Evolutionary conservation across 1,284 basidiomycete genomes (phyloP).

Genomic region (Austroboletus novae-zelandiae): DNA sequence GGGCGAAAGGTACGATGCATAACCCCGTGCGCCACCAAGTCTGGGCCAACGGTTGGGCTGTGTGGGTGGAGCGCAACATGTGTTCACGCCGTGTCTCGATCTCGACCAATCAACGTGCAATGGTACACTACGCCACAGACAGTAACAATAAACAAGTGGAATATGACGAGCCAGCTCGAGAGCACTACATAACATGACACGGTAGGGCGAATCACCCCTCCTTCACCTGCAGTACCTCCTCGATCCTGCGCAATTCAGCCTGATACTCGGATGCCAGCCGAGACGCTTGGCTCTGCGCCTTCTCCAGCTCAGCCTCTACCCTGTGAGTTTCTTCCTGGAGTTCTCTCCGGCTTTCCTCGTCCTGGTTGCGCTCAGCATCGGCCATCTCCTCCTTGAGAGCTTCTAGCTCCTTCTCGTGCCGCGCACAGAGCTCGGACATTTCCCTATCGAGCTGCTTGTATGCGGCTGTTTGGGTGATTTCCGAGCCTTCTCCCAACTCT

Average conservation of each 20-base stretch:
- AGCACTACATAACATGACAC: constrained; percentile 25
- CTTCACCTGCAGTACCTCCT: constrained; percentile 33
- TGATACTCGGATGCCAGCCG: constrained; percentile 35
- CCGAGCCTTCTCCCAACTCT: constrained; percentile 37
- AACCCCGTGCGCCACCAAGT: no score
- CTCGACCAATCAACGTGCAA: constrained; percentile 9
- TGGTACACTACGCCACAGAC: constrained; percentile 1
- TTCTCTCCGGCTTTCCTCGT: constrained; percentile 31
- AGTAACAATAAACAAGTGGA: constrained; percentile 15
- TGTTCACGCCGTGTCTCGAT: constrained; percentile 17
- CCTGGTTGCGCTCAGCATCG: constrained; percentile 30
- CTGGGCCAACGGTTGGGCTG: constrained; percentile 1
- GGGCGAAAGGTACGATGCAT: no score
- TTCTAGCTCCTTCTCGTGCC: constrained; percentile 39
- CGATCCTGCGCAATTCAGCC: constrained; percentile 33
- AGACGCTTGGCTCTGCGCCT: constrained; percentile 29
- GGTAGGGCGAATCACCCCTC: constrained; percentile 22
- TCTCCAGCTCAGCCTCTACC: constrained; percentile 28
- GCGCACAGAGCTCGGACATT: constrained; percentile 32
- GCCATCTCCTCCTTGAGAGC: constrained; percentile 26
- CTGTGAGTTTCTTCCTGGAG: constrained; percentile 29
- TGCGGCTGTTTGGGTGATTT: constrained; percentile 37
- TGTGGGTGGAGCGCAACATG: constrained; percentile 5
- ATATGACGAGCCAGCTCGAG: constrained; percentile 26
- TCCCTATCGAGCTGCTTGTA: constrained; percentile 33